phyloP scores from a whole-genome alignment of 2,329 filamentous ascomycete species.

The Raffaelea ambrosiae region DNA sequence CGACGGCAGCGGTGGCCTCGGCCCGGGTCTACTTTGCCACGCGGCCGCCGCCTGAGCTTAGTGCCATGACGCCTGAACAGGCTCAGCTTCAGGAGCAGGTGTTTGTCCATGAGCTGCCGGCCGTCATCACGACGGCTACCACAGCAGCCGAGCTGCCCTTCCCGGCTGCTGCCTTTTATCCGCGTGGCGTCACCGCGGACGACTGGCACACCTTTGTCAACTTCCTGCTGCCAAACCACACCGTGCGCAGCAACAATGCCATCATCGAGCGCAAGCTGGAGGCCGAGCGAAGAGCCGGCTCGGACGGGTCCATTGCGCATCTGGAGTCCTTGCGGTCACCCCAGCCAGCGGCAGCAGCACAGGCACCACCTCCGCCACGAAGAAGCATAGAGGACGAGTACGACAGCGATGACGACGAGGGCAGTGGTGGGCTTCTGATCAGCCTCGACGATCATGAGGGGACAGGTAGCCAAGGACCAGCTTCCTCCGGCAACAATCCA shows the following conservation, averaged over 20 bases:
- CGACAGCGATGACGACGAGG: background rate
- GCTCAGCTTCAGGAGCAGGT: constrained; percentile 11
- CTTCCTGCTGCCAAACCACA: constrained; percentile 42
- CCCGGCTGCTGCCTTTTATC: constrained; percentile 22
- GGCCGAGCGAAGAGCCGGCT: constrained; percentile 24
- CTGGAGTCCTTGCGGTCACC: background rate
- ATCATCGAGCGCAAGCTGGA: constrained; percentile 40
- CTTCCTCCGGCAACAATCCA: no score
- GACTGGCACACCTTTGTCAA: constrained; percentile 55
- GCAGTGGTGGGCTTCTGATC: background rate
- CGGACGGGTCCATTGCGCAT: constrained; percentile 5
- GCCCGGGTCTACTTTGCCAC: constrained; percentile 38
- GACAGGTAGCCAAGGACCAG: no score
- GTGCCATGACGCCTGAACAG: constrained; percentile 1
- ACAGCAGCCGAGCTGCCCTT: constrained; percentile 36
- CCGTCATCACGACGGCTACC: constrained; percentile 26
- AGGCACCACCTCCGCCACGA: no score
- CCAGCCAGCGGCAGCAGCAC: background rate
- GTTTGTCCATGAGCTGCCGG: constrained; percentile 18
- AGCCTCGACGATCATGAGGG: no score
- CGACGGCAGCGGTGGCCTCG: constrained; percentile 19
- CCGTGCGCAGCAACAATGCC: constrained; percentile 32
- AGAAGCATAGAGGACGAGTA: background rate
- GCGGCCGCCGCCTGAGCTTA: constrained; percentile 24
- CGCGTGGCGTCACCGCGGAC: constrained; percentile 36